Conservation (phyloP, 805 yeast species). For the Candida easanensis region DNA sequence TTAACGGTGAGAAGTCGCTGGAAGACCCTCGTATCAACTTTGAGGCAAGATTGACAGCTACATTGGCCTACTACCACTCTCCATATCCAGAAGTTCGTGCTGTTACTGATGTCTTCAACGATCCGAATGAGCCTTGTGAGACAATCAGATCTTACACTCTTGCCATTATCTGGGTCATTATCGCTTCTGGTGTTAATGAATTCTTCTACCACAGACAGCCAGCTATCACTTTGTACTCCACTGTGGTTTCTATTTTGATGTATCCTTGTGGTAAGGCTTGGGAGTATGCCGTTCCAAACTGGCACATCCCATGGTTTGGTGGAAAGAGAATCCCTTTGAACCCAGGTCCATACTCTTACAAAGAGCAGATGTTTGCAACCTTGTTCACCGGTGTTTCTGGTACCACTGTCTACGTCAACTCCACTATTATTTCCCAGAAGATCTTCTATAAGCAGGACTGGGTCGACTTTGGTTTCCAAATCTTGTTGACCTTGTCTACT, state of each 20-base stretch:
- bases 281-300: slow-evolving; percentile 44
- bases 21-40: slow-evolving; percentile 4
- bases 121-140: slow-evolving; percentile 45
- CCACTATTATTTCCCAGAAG: slow-evolving; percentile 36
- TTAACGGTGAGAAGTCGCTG: slow-evolving; percentile 2
- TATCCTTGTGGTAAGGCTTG: slow-evolving; percentile 44
- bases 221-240: slow-evolving; percentile 39
- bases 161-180: slow-evolving; percentile 43
- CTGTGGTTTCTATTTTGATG: slow-evolving; percentile 45
- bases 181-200: slow-evolving; percentile 55
- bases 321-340: slow-evolving; percentile 40
- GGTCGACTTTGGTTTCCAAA: slow-evolving; percentile 49
- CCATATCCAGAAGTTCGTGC: slow-evolving; percentile 72
- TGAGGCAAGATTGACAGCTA: slow-evolving; percentile 10
- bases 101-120: slow-evolving; percentile 51
- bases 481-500: slow-evolving; percentile 49
- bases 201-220: slow-evolving; percentile 58
- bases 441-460: slow-evolving; percentile 28
- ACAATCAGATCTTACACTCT: slow-evolving; percentile 41
- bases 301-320: slow-evolving; percentile 39
- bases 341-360: slow-evolving; percentile 63
- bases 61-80: slow-evolving; percentile 34
- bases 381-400: slow-evolving; percentile 33
- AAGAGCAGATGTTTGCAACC: slow-evolving; percentile 67
- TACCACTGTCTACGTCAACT: slow-evolving; percentile 33